phyloP scores from a whole-genome alignment of 2,329 filamentous ascomycete genomes.

The Xylaria sp. region DNA sequence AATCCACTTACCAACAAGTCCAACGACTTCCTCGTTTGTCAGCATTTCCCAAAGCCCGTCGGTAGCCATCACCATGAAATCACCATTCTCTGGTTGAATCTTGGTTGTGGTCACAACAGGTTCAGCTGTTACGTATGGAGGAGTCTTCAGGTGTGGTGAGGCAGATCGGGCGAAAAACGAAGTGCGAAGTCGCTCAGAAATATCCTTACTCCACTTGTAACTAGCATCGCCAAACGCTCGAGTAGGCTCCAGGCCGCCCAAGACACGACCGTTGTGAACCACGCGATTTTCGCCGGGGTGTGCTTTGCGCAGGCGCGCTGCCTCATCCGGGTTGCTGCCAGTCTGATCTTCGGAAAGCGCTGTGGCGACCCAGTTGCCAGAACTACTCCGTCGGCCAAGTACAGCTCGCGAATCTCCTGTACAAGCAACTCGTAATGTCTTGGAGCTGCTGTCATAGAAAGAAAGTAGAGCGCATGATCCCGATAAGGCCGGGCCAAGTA shows the following conservation, averaged over 20 bases:
- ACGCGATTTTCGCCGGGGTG: conserved; percentile 91
- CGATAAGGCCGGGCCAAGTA: conserved; percentile 89
- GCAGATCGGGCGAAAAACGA: conserved; percentile 88
- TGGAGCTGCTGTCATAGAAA: conserved; percentile 90
- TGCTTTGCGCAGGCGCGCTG: conserved; percentile 77
- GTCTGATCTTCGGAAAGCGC: conserved; percentile 93
- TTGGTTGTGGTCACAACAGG: conserved; percentile 93
- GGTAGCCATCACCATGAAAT: conserved; percentile 95
- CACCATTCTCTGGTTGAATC: conserved; percentile 84
- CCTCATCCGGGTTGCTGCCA: conserved; percentile 85
- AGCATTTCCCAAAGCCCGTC: conserved; percentile 99
- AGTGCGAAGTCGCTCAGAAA: conserved; percentile 79
- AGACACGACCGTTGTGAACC: conserved; percentile 84
- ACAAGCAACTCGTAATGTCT: conserved; percentile 90
- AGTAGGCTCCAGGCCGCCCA: conserved; percentile 90
- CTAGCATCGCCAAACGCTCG: conserved; percentile 94
- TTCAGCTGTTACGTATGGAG: conserved; percentile 96
- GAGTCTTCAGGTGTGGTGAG: conserved; percentile 80
- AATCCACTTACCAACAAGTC: conserved; percentile 95
- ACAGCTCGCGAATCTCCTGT: conserved; percentile 97
- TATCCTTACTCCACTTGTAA: conserved; percentile 93
- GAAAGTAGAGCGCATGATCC: conserved; percentile 96
- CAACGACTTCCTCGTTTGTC: conserved; percentile 96
- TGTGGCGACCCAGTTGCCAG: conserved; percentile 91
- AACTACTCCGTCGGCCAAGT: conserved; percentile 76